Base-by-base conservation (phyloP, 345 rosid species). In the Hibiscus trionum region DNA sequence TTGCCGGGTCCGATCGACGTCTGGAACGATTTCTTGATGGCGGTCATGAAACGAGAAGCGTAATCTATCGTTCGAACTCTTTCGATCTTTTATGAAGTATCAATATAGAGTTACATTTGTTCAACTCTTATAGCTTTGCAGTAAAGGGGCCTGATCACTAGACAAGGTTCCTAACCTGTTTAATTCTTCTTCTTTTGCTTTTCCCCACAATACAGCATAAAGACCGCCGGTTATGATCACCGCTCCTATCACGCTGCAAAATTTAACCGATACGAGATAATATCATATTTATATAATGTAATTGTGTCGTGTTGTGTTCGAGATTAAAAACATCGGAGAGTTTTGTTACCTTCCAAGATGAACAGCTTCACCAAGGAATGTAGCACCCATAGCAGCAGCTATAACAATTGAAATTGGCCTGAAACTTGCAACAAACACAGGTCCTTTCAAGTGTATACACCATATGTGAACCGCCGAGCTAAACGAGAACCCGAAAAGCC, bases 1-100 rank as follows among this genome's bases (percentile, higher is more conserved):
- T 73, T 95, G 77, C 99, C 99, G 0, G 97, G 97, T 3, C 96
- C 97, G 0, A 82, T 92, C 1, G 97, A 92, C 73, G 52, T 77
- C 0, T 95, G 99, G 99, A 92, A 72, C 46, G 96, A 92, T 53
- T 79, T 95, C 55, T 71, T 90, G 66, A 84, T 87, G 80, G 86
- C 77, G 5, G 66, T 84, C 61, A 70, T 94, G 31, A 80, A 77
- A n/a, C 77, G 16, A 33, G 62, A 49, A 57, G 65, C 2, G 8
- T 56, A 19, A 56, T 7, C 11, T 21, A 10, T 55, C 8, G 4
- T 21, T 56, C 2, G 1, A 7, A 17, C 4, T 52, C 24, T 55
- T 50, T 50, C 11, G 1, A 55, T 55, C 1, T 16, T 52, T 52
- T 0, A 0, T 16, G 2, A 37, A 37, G 8, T 37, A 37, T 37